These are phyloP conservation scores for Hyaloscypha bicolor DNA, from an alignment of 495 filamentous ascomycete genomes.

Conservation along the genomic window DNA sequence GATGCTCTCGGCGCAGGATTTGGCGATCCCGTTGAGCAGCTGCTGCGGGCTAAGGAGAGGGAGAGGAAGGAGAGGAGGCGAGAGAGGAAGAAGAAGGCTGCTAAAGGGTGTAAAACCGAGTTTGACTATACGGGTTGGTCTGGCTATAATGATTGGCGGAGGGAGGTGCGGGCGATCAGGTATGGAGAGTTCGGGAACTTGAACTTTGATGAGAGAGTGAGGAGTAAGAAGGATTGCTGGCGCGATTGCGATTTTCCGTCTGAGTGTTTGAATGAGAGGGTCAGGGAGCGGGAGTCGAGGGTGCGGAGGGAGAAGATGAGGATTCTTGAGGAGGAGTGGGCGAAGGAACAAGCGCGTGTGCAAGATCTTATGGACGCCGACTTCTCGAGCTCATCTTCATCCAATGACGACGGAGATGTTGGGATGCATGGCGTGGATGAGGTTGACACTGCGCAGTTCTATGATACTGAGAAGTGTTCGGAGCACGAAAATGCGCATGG, in stretches of 20 bases:
- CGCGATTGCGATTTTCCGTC: conserved; percentile 46
- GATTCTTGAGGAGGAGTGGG: not conserved
- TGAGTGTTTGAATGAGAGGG: conserved; percentile 42
- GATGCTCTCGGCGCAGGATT: not conserved
- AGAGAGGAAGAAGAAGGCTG: conserved; percentile 27
- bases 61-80: conserved; percentile 2
- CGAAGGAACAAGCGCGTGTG: not conserved
- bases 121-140: conserved; percentile 49
- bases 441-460: not conserved
- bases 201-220: no score
- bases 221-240: conserved; percentile 36
- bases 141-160: conserved; percentile 41
- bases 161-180: conserved; percentile 25
- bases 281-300: conserved; percentile 28
- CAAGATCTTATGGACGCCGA: not conserved
- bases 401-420: not conserved
- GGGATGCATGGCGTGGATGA: not conserved
- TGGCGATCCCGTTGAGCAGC: not conserved
- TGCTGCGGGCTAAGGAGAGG: not conserved
- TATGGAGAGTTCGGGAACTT: not conserved
- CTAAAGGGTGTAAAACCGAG: conserved; percentile 35
- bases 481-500: no score
- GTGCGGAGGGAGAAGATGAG: not conserved
- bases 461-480: not conserved
- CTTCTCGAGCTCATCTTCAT: no score